Percentiles rank a stretch among this genome's conserved stretches.
Evolutionary conservation across 176 grass and related monocot genomes (phyloP).

Genomic region (Pontederia paniculata): DNA sequence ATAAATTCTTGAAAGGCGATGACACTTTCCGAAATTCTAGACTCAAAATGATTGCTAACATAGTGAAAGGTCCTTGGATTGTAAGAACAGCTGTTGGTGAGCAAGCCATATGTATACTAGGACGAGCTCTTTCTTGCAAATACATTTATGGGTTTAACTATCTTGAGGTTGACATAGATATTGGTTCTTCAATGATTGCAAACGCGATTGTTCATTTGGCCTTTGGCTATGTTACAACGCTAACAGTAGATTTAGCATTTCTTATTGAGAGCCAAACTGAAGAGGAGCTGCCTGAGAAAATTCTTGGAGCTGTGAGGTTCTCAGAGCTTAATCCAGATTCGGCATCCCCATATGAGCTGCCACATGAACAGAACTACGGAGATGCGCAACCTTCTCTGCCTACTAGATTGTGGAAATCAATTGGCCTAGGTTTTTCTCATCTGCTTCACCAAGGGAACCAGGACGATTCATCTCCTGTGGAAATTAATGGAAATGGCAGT

Average conservation of each 20-base stretch:
- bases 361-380: slow-evolving; percentile 39
- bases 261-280: slow-evolving; percentile 76
- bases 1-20: slow-evolving; percentile 89
- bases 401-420: slow-evolving; percentile 56
- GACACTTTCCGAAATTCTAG: slow-evolving; percentile 76
- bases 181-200: slow-evolving; percentile 85
- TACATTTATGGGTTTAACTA: slow-evolving; percentile 58
- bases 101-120: slow-evolving; percentile 88
- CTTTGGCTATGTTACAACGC: slow-evolving; percentile 63
- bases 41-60: slow-evolving; percentile 88
- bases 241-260: slow-evolving; percentile 89
- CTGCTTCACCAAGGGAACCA: slow-evolving; percentile 39
- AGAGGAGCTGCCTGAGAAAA: slow-evolving; percentile 79
- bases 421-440: slow-evolving; percentile 38
- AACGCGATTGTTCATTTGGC: slow-evolving; percentile 95
- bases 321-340: slow-evolving; percentile 63
- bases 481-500: slow-evolving; percentile 41
- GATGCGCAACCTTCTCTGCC: slow-evolving; percentile 18
- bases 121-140: slow-evolving; percentile 70
- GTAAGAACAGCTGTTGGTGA: slow-evolving; percentile 90
- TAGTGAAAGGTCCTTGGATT: slow-evolving; percentile 80
- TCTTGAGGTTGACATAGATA: slow-evolving; percentile 90
- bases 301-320: slow-evolving; percentile 82
- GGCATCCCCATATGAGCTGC: slow-evolving; percentile 40
- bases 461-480: slow-evolving; percentile 17